Evolutionary conservation across 148 eudicot species (phyloP).

Genomic region (Polygonum maritimum): DNA sequence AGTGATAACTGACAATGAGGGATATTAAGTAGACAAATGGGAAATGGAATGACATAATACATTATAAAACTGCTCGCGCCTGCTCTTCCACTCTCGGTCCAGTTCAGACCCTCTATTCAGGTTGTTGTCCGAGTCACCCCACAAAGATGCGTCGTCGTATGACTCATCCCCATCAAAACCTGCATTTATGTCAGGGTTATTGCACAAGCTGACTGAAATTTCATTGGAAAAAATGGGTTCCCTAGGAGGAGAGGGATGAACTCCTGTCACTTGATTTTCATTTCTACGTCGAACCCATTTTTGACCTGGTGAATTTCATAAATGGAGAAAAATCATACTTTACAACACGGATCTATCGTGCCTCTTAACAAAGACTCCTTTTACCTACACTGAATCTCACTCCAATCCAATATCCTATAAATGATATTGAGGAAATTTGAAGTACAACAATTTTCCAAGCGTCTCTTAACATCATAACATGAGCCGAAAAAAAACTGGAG

Average conservation of each 20-base stretch:
- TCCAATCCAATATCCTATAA: too few relatives aligned
- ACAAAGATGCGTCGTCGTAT: slow-evolving; percentile 43
- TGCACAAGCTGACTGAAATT: too few relatives aligned
- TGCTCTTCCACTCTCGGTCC: slow-evolving; percentile 73
- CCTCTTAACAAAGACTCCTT: too few relatives aligned
- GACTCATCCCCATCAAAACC: slow-evolving; percentile 23
- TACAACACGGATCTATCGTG: too few relatives aligned
- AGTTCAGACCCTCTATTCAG: slow-evolving; percentile 33
- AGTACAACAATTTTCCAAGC: too few relatives aligned
- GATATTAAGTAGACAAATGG: neutral
- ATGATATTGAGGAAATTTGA: too few relatives aligned
- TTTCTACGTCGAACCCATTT: neutral
- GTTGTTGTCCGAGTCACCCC: slow-evolving; percentile 40
- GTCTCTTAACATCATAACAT: too few relatives aligned
- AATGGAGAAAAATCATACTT: too few relatives aligned
- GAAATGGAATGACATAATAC: slow-evolving; percentile 25
- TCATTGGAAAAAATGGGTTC: too few relatives aligned
- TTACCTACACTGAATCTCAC: too few relatives aligned
- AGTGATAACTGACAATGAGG: neutral
- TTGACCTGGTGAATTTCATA: neutral
- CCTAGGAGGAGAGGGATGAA: neutral
- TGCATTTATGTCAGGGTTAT: slow-evolving; percentile 4
- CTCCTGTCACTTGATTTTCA: neutral
- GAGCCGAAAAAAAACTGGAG: too few relatives aligned
- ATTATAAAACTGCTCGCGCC: slow-evolving; percentile 62